These are phyloP conservation scores for Fusarium sp. DNA, from an alignment of 2,329 filamentous ascomycete species.

Conservation along the genomic window DNA sequence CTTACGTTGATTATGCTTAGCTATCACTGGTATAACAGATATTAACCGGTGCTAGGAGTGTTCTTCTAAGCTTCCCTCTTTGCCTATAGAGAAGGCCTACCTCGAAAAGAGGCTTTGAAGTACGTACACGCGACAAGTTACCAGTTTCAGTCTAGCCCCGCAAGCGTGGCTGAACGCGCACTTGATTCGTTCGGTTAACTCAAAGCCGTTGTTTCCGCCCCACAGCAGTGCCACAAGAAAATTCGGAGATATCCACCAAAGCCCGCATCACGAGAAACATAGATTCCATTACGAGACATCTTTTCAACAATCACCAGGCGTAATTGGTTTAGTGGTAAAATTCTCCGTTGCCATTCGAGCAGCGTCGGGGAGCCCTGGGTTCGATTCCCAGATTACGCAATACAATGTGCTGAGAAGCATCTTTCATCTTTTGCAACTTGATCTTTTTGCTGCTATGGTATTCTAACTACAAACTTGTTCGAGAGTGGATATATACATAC, in stretches of 20 bases:
- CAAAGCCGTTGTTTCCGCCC: neutral
- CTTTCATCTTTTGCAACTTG: neutral
- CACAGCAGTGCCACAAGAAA: neutral
- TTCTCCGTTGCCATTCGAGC: constrained; percentile 31
- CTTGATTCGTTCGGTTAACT: neutral
- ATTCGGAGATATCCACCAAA: constrained; percentile 7
- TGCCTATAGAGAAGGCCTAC: too few species aligned
- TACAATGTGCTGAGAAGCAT: neutral
- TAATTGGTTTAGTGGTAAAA: constrained; percentile 39
- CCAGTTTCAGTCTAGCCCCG: neutral
- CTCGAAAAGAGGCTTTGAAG: too few species aligned
- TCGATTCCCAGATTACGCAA: constrained; percentile 37
- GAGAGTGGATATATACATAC: neutral
- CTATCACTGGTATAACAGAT: too few species aligned
- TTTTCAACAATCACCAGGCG: constrained; percentile 16
- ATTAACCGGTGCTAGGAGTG: too few species aligned
- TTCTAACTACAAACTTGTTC: neutral
- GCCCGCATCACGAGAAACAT: neutral
- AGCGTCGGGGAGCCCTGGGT: constrained; percentile 32
- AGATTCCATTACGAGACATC: accelerated
- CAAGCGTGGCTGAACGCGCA: accelerated
- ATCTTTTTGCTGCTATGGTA: neutral
- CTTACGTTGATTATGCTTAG: too few species aligned
- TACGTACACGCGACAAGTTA: neutral
- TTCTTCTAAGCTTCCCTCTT: too few species aligned